These are phyloP conservation scores for Leccinum subgranulosum DNA, from an alignment of 768 basidiomycete species.

Conservation along the genomic window DNA sequence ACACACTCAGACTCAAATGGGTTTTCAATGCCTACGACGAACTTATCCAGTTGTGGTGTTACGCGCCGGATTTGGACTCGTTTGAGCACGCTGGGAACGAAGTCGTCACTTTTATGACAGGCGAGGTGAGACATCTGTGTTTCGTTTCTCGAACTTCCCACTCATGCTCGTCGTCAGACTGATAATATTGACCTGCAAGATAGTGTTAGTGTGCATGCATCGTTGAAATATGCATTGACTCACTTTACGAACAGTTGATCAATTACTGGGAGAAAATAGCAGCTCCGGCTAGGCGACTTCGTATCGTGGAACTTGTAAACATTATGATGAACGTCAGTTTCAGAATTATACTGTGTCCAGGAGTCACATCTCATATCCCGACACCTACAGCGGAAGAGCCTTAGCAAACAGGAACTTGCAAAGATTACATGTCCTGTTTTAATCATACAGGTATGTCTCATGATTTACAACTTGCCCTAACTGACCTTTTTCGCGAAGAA, in stretches of 20 bases:
- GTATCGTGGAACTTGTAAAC: constrained; percentile 51
- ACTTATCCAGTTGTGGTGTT: constrained; percentile 58
- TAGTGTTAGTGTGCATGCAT: constrained; percentile 44
- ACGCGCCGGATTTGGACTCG: constrained; percentile 60
- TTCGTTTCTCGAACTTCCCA: not conserved
- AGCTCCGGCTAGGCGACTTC: constrained; percentile 53
- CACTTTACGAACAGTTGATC: constrained; percentile 47
- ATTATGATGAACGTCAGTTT: constrained; percentile 57
- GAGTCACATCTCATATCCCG: not conserved
- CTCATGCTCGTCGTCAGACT: constrained; percentile 7
- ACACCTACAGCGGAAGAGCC: constrained; percentile 48
- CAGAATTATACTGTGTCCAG: not conserved
- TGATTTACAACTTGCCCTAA: not conserved
- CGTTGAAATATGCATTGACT: constrained; percentile 2
- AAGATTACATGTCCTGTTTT: constrained; percentile 60
- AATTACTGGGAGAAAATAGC: constrained; percentile 57
- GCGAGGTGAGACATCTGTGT: constrained; percentile 43
- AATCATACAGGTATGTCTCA: constrained; percentile 56
- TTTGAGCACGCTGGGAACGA: constrained; percentile 68
- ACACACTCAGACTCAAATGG: constrained; percentile 48
- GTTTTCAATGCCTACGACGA: constrained; percentile 63
- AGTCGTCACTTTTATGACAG: constrained; percentile 51
- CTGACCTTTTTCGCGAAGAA: constrained; percentile 41
- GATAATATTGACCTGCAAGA: constrained; percentile 56
- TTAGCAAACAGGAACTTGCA: constrained; percentile 47